Evolutionary conservation across 164 flowering plant species (phyloP).

Genomic region (Houttuynia cordata): DNA sequence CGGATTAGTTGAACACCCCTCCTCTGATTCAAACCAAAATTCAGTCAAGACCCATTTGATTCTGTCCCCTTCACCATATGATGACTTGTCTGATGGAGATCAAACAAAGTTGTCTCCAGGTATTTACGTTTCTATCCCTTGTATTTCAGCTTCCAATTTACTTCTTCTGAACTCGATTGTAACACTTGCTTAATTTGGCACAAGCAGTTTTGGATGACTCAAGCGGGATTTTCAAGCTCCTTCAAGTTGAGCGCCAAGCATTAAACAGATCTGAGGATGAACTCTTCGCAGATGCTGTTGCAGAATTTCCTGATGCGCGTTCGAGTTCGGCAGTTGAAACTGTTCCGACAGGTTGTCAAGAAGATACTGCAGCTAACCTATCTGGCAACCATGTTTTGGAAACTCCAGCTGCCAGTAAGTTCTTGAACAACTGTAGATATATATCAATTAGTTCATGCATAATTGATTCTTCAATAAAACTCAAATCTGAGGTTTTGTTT

Average conservation of each 20-base stretch:
- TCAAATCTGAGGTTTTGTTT: too few relatives aligned
- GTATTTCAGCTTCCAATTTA: not conserved
- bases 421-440: not conserved
- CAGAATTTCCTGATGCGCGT: slow-evolving; percentile 43
- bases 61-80: slow-evolving; percentile 15
- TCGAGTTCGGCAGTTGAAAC: slow-evolving; percentile 4
- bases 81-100: slow-evolving; percentile 38
- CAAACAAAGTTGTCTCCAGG: slow-evolving; percentile 31
- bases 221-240: slow-evolving; percentile 6
- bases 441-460: not conserved
- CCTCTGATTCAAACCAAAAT: slow-evolving; percentile 13
- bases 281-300: slow-evolving; percentile 52
- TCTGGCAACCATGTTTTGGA: not conserved
- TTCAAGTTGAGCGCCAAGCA: slow-evolving; percentile 9
- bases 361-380: not conserved
- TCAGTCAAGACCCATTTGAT: slow-evolving; percentile 3
- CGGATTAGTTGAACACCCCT: slow-evolving; percentile 49
- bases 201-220: slow-evolving; percentile 20
- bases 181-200: not conserved
- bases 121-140: slow-evolving; percentile 4
- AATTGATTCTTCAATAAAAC: not conserved
- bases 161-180: not conserved
- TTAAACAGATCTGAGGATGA: slow-evolving; percentile 50
- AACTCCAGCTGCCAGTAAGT: not conserved
- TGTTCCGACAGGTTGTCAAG: not conserved